phyloP scores from a whole-genome alignment of 257 asterid species.

The Paraleonurus japonicus region DNA sequence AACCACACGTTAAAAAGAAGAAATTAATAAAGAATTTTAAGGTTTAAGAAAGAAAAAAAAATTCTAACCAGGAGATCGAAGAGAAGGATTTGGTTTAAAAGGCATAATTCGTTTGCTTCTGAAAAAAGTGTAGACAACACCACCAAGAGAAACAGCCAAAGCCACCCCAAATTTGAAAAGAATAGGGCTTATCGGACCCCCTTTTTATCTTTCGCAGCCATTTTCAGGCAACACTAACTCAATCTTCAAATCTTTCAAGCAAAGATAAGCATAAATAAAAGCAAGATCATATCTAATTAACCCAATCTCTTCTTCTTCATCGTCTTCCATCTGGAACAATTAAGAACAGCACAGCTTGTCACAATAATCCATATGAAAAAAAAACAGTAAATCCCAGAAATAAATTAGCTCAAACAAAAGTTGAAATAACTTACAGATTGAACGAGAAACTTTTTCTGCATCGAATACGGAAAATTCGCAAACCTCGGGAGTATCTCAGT shows the following conservation, averaged over 20 bases:
- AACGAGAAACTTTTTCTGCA: slow-evolving; percentile 25
- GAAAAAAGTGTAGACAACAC: slow-evolving; percentile 56
- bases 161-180: slow-evolving; percentile 68
- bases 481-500: neutral
- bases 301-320: slow-evolving; percentile 27
- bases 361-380: slow-evolving; percentile 31
- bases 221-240: slow-evolving; percentile 28
- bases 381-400: slow-evolving; percentile 7
- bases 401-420: neutral
- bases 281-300: slow-evolving; percentile 11
- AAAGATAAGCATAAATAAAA: neutral
- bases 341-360: neutral
- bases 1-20: neutral
- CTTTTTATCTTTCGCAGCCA: slow-evolving; percentile 56
- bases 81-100: slow-evolving; percentile 40
- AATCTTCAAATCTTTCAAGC: slow-evolving; percentile 6
- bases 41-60: neutral
- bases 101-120: slow-evolving; percentile 42
- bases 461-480: slow-evolving; percentile 11
- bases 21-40: neutral
- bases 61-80: slow-evolving; percentile 48
- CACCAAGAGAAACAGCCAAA: slow-evolving; percentile 73
- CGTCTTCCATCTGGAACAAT: slow-evolving; percentile 44
- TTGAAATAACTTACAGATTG: slow-evolving; percentile 23
- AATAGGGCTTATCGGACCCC: slow-evolving; percentile 36